Conservation (phyloP, 176 grass and related monocot species). For the Musa acuminata region DNA sequence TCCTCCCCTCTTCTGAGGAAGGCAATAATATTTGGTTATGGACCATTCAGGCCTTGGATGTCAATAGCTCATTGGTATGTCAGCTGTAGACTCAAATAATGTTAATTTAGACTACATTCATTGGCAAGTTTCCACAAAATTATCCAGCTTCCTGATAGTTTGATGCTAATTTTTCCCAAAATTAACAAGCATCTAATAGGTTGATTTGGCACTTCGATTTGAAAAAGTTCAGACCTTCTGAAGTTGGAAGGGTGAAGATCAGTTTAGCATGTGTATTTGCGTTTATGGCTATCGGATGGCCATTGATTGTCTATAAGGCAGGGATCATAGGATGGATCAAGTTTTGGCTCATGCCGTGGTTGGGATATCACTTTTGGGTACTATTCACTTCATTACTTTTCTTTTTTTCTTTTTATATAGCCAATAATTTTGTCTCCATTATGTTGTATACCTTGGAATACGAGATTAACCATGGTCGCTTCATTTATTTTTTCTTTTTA, state of each 20-base stretch:
- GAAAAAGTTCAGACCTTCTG: constrained; percentile 74
- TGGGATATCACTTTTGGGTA: constrained; percentile 99
- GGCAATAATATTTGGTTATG: constrained; percentile 87
- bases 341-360: constrained; percentile 97
- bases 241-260: constrained; percentile 86
- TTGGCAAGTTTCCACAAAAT: not conserved
- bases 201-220: constrained; percentile 84
- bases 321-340: constrained; percentile 85
- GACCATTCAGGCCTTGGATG: constrained; percentile 95
- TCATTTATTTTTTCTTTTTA: constrained; percentile 2
- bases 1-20: constrained; percentile 47
- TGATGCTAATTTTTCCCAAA: constrained; percentile 23
- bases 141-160: not conserved
- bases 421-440: not conserved
- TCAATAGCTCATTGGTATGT: constrained; percentile 92
- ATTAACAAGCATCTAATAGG: constrained; percentile 38
- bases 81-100: not conserved
- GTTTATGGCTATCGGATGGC: constrained; percentile 97
- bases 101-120: not conserved
- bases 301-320: constrained; percentile 76
- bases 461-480: not conserved
- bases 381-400: constrained; percentile 15
- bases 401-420: not conserved
- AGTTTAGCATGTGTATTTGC: constrained; percentile 83
- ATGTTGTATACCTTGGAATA: not conserved